Conservation (phyloP, 2,329 filamentous ascomycete species). For the Aspergillus sp. region DNA sequence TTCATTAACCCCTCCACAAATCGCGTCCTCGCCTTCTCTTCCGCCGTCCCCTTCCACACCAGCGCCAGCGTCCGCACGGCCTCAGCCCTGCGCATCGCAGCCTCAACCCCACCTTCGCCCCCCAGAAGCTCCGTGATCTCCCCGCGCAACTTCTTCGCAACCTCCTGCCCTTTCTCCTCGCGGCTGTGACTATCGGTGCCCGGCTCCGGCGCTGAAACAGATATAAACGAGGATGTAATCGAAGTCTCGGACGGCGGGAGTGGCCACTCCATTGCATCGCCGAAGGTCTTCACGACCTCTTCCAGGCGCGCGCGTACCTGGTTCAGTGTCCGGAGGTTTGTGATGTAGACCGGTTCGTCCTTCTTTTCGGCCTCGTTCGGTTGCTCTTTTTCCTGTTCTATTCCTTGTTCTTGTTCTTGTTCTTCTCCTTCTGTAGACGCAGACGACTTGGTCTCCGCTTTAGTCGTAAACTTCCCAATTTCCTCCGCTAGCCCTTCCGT, state of each 20-base stretch:
- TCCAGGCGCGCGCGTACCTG: conserved; percentile 83
- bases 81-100: conserved; percentile 72
- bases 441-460: conserved; percentile 33
- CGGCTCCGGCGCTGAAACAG: conserved; percentile 80
- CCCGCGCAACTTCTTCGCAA: conserved; percentile 62
- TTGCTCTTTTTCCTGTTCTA: conserved; percentile 1
- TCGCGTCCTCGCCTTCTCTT: conserved; percentile 79
- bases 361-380: conserved; percentile 2
- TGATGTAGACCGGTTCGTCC: conserved; percentile 66
- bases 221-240: conserved; percentile 80
- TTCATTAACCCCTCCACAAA: conserved; percentile 81
- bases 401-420: conserved; percentile 9
- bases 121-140: conserved; percentile 71
- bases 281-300: conserved; percentile 85
- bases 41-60: conserved; percentile 95
- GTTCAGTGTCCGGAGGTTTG: conserved; percentile 77
- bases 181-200: conserved; percentile 65
- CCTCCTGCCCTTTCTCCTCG: conserved; percentile 83
- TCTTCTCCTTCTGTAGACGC: background rate
- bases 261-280: conserved; percentile 92
- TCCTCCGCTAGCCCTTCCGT: conserved; percentile 71
- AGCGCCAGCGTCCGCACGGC: conserved; percentile 71
- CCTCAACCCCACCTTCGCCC: conserved; percentile 64
- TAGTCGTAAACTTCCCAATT: conserved; percentile 65
- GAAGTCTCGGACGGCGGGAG: conserved; percentile 85